Percentiles rank a stretch among this genome's conserved stretches.
These are phyloP conservation scores for Termitomyces sp. DNA, from an alignment of 768 basidiomycete species.

Conservation along the genomic window DNA sequence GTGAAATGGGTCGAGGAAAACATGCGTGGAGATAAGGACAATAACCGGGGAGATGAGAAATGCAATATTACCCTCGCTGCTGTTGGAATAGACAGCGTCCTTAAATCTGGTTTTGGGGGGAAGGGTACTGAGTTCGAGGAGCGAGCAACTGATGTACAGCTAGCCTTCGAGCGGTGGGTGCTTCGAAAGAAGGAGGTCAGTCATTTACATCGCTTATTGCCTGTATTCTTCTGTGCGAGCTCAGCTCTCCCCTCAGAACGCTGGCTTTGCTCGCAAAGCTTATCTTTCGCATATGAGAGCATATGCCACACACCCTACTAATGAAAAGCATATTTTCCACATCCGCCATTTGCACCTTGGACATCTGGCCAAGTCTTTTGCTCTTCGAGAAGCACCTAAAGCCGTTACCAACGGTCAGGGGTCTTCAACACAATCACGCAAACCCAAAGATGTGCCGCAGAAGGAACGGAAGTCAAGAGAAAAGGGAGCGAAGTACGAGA, in stretches of 20 bases:
- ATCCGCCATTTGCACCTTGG: conserved; percentile 91
- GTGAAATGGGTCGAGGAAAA: conserved; percentile 82
- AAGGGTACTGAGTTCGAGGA: conserved; percentile 75
- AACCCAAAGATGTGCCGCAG: conserved; percentile 18
- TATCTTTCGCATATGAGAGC: conserved; percentile 93
- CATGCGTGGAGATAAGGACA: conserved; percentile 54
- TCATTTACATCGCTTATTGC: conserved; percentile 6
- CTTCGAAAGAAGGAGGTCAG: conserved; percentile 64
- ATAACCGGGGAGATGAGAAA: conserved; percentile 23
- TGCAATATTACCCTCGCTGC: conserved; percentile 48
- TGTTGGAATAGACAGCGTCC: conserved; percentile 62
- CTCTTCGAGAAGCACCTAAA: conserved; percentile 79
- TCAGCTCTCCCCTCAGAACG: conserved; percentile 48
- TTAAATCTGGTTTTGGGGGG: conserved; percentile 84
- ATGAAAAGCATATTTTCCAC: conserved; percentile 97
- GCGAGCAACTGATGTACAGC: conserved; percentile 92
- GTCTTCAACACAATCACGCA: conserved; percentile 16
- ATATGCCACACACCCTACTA: conserved; percentile 93
- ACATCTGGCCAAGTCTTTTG: conserved; percentile 90
- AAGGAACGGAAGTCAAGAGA: conserved; percentile 5
- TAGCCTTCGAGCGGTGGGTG: conserved; percentile 95
- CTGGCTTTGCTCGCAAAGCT: conserved; percentile 72
- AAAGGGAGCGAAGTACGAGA: conserved; percentile 30
- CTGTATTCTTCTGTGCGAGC: neutral
- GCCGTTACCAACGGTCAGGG: conserved; percentile 29